These are phyloP conservation scores for Rhizopogon vesiculosus DNA, from an alignment of 768 basidiomycete genomes.

Conservation along the genomic window DNA sequence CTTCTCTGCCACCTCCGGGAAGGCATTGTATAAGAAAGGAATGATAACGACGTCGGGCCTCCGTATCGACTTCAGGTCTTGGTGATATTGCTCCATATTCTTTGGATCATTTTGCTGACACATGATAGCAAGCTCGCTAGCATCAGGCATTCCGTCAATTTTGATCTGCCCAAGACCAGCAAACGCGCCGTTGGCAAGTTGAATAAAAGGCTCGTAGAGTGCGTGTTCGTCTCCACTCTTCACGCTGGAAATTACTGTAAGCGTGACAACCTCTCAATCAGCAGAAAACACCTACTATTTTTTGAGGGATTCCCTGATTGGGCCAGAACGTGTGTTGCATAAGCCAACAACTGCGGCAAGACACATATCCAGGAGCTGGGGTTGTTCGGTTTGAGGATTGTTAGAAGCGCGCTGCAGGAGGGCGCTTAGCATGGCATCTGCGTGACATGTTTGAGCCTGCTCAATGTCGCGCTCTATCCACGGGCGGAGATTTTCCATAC, in stretches of 20 bases:
- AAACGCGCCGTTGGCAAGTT: neutral
- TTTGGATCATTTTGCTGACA: neutral
- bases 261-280: neutral
- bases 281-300: neutral
- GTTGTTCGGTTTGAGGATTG: neutral
- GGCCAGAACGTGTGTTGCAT: neutral
- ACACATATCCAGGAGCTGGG: neutral
- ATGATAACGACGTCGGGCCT: conserved; percentile 1
- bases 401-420: neutral
- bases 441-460: neutral
- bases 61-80: neutral
- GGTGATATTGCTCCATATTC: neutral
- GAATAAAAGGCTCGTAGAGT: neutral
- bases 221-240: neutral
- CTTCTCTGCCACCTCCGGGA: neutral
- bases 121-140: neutral
- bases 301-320: neutral
- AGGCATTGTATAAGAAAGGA: neutral
- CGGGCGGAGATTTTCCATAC: neutral
- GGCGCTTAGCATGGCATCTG: neutral
- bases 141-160: neutral
- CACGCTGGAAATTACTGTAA: neutral
- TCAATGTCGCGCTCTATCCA: neutral
- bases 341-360: neutral
- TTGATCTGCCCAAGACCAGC: neutral